These are phyloP conservation scores for Lumnitzera racemosa DNA, from an alignment of 345 rosid genomes.

Conservation along the genomic window DNA sequence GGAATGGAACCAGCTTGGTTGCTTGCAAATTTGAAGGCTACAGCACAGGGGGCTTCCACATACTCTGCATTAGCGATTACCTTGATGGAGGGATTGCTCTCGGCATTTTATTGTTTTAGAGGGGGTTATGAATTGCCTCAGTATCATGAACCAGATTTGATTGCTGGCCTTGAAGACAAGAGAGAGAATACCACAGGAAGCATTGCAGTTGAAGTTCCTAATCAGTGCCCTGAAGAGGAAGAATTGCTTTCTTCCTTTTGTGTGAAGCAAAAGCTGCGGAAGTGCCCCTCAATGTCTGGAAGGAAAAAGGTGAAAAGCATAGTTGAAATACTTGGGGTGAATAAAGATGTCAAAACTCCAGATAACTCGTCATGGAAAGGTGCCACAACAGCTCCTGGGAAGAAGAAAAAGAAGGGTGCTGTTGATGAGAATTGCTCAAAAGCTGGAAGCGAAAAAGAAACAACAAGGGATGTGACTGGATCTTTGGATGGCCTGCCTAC, in stretches of 20 bases:
- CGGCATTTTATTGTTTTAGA: slow-evolving; percentile 53
- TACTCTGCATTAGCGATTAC: slow-evolving; percentile 37
- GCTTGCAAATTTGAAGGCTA: slow-evolving; percentile 34
- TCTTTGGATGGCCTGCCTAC: slow-evolving; percentile 4
- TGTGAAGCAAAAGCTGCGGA: slow-evolving; percentile 23
- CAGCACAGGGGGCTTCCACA: slow-evolving; percentile 30
- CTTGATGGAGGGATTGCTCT: slow-evolving; percentile 54
- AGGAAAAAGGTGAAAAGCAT: slow-evolving; percentile 72
- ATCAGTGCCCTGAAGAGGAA: slow-evolving; percentile 36
- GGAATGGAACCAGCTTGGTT: slow-evolving; percentile 42
- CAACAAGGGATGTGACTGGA: slow-evolving; percentile 16
- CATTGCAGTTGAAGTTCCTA: slow-evolving; percentile 19
- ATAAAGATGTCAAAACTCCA: slow-evolving; percentile 12
- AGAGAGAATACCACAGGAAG: slow-evolving; percentile 20
- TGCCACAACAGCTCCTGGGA: slow-evolving; percentile 13
- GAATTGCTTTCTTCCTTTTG: slow-evolving; percentile 22
- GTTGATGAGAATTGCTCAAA: slow-evolving; percentile 11
- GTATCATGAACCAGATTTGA: slow-evolving; percentile 40
- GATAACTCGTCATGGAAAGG: slow-evolving; percentile 8
- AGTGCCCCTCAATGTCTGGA: slow-evolving; percentile 33
- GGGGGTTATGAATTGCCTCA: slow-evolving; percentile 37
- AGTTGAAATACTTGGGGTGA: slow-evolving; percentile 58
- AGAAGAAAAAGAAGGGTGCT: slow-evolving; percentile 28
- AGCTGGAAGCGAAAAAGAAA: neutral
- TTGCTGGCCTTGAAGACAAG: slow-evolving; percentile 69